Base-by-base conservation (phyloP, 176 grass and related monocot species). In the Musa beccarii region DNA sequence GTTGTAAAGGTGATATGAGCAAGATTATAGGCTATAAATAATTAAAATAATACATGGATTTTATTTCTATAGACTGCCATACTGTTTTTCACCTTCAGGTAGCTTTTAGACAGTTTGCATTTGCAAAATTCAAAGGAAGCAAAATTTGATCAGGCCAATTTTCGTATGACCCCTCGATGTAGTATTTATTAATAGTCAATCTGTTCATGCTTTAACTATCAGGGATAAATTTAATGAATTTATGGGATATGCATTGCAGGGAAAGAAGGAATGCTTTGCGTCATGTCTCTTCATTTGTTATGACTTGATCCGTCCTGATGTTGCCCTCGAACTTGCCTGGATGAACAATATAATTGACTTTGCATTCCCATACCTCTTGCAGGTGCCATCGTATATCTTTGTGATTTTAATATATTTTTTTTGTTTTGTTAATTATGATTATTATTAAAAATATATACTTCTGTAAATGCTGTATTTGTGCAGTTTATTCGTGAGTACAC, bases 241-340 rank as follows among this genome's bases (percentile, higher is more conserved):
- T 86, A 19, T 74, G 22, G 54, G 23, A 80, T 56, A 5, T 79
- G 63, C 72, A 57, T 86, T 84, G 59, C 88, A 99, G 96, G 96
- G 96, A 24, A 99, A 99, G 96, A 99, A 95, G 81, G 96, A 99
- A 78, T 99, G 96, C 25, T 99, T 99, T 85, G 91, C 96, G 74
- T 89, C 96, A 43, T 95, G 91, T 83, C 96, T 99, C 53, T 99
- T 99, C 80, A 92, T 95, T 79, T 99, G 96, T 53, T 99, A 99
- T 24, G 91, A 99, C 66, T 72, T 99, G 77, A 93, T 99, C 54
- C 86, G 96, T 2, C 86, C 89, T 0, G 96, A 99, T 88, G 89
- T 99, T 71, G 91, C 86, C 26, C 91, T 99, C 76, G 96, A 99
- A 83, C 96, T 95, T 85, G 96, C 96, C 49, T 99, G 96, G 91